A percentile compares a stretch with the other conserved stretches of the same genome.
Conservation (phyloP, 2,329 filamentous ascomycete species). For the Exophiala oligosperma region DNA sequence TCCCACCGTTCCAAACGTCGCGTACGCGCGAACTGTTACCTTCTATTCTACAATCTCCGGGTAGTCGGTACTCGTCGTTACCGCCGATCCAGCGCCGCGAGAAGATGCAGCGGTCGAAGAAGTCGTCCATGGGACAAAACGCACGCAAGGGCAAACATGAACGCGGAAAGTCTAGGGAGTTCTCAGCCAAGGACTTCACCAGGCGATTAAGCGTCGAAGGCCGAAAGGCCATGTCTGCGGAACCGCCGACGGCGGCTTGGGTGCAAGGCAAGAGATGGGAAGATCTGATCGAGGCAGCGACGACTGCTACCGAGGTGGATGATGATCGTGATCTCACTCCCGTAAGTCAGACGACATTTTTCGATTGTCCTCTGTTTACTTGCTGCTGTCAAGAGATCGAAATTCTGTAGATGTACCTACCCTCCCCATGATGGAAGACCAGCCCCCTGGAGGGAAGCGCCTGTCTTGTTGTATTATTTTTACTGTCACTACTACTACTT, state of each 20-base stretch:
- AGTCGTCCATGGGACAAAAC: slow-evolving; percentile 82
- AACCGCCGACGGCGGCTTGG: slow-evolving; percentile 72
- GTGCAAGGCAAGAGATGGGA: slow-evolving; percentile 88
- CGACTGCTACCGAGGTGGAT: slow-evolving; percentile 78
- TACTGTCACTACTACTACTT: slow-evolving; percentile 28
- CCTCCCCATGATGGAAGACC: slow-evolving; percentile 13
- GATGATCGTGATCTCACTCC: slow-evolving; percentile 85
- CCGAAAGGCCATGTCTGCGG: slow-evolving; percentile 81
- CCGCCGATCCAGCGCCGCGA: slow-evolving; percentile 77
- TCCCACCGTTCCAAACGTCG: slow-evolving; percentile 60
- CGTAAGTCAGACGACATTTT: slow-evolving; percentile 56
- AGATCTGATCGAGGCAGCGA: slow-evolving; percentile 90
- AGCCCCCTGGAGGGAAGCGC: slow-evolving; percentile 16
- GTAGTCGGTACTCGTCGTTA: slow-evolving; percentile 82
- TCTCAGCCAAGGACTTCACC: slow-evolving; percentile 66
- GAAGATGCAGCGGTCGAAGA: slow-evolving; percentile 72
- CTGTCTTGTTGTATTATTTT: slow-evolving; percentile 22
- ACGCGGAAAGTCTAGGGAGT: slow-evolving; percentile 58
- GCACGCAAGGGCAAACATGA: slow-evolving; percentile 76
- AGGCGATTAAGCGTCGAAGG: slow-evolving; percentile 73
- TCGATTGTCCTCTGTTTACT: slow-evolving; percentile 34
- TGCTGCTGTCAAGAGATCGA: slow-evolving; percentile 33
- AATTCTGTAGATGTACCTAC: slow-evolving; percentile 29
- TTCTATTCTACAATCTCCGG: slow-evolving; percentile 75
- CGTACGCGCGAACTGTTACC: slow-evolving; percentile 75